A percentile compares a stretch with the other conserved stretches of the same genome.
Conservation (phyloP, 2,329 filamentous ascomycete species). For the Leptographium galeiforme region DNA sequence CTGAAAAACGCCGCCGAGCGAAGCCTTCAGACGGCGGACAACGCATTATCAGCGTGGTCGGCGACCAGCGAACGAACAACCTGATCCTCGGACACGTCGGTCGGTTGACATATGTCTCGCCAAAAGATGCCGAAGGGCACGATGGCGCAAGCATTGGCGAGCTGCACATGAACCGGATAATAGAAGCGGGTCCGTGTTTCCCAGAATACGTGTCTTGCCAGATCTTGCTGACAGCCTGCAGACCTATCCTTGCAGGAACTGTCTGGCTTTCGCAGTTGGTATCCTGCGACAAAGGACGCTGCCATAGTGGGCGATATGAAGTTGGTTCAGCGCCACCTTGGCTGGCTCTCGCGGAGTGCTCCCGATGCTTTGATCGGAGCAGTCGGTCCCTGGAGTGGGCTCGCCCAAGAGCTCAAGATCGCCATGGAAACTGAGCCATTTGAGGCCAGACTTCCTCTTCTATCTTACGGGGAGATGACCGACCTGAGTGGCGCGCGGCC, state of each 20-base stretch:
- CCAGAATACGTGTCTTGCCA: neutral
- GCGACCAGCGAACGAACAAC: slow-evolving; percentile 26
- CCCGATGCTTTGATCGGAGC: slow-evolving; percentile 33
- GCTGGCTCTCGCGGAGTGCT: slow-evolving; percentile 37
- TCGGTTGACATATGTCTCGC: slow-evolving; percentile 27
- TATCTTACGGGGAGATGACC: slow-evolving; percentile 43
- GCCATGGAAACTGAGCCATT: slow-evolving; percentile 8
- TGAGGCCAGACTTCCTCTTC: slow-evolving; percentile 19
- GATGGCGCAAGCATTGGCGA: neutral
- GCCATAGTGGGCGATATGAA: neutral
- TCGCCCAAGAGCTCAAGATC: slow-evolving; percentile 22
- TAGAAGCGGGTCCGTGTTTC: slow-evolving; percentile 13
- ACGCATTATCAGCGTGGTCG: slow-evolving; percentile 5
- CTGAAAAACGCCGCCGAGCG: slow-evolving; percentile 9
- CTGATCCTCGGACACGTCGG: slow-evolving; percentile 41
- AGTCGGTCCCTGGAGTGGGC: slow-evolving; percentile 15
- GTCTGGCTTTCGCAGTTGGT: slow-evolving; percentile 15
- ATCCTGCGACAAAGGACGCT: slow-evolving; percentile 10
- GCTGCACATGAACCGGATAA: slow-evolving; percentile 7
- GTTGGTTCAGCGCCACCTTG: slow-evolving; percentile 20
- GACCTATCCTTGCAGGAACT: slow-evolving; percentile 15
- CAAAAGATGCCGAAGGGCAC: slow-evolving; percentile 9
- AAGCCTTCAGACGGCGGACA: neutral
- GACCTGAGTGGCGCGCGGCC: slow-evolving; percentile 20
- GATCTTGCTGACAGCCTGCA: neutral